Evolutionary conservation across 495 filamentous ascomycete genomes (phyloP), one percentile per base, ranked within the genome.

Genomic region (Staphylotrichum tortipilum): DNA sequence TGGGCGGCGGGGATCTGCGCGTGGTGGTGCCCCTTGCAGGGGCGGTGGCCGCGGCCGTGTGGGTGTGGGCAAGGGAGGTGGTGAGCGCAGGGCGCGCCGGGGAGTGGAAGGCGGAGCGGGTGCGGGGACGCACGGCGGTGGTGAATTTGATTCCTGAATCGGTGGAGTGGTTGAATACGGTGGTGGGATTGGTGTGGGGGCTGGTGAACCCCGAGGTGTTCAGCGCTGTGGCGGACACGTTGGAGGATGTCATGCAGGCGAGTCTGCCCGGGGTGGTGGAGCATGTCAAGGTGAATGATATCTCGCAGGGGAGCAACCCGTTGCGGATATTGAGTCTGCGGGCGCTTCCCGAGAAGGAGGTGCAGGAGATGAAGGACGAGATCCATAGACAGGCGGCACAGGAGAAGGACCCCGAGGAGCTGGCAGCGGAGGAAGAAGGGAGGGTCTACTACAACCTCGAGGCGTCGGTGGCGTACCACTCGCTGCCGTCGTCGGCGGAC

Each of bases 361-460:
- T 92, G 38, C 67, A 82, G 57, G 81, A 94, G 0, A 55, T 96
- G 47, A 94, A 94, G 63, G 73, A 73, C 22, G 75, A 86, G 49
- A 85, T 89, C 47, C 85, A 82, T 54, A 81, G 82, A 60, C 76
- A 87, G 52, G 88, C 91, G 57, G 75, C 80, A 60, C 83, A 88
- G 66, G 79, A 71, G 36, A 89, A 88, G 62, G 89, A 95, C 54
- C 84, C 88, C 2, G 80, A 96, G 58, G 88, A 95, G 66, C 77
- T 86, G 12, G 86, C 87, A 7, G 91, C 90, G 7, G 82, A 90
- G 45, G 89, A 95, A 64, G 87, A 94, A 60, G 90, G 88, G 10
- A 89, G 89, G 4, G 88, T 90, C 47, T 94, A 86, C 56, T 97
- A 97, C 67, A 97, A 97, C 50, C 72, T 97, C 39, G 91, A 97